Percentiles rank a stretch among this genome's conserved stretches.
Evolutionary conservation across 2,329 filamentous ascomycete species (phyloP).

Genomic region (Cladophialophora chaetospira): DNA sequence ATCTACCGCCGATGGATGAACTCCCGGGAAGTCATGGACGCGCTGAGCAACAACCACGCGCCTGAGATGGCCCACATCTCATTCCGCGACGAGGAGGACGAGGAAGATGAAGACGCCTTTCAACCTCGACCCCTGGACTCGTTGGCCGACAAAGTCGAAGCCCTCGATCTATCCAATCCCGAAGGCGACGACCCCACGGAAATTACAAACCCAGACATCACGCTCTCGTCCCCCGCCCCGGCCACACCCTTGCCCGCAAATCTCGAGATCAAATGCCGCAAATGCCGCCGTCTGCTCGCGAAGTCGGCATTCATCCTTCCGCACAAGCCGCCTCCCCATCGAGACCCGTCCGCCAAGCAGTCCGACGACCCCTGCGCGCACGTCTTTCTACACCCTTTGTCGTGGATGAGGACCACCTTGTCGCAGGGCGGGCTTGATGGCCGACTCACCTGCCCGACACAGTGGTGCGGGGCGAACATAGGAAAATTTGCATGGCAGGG

Average conservation of each 20-base stretch:
- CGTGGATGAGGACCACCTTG: conserved; percentile 91
- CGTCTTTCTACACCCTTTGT: conserved; percentile 86
- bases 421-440: conserved; percentile 75
- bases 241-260: conserved; percentile 12
- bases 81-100: conserved; percentile 63
- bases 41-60: conserved; percentile 73
- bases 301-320: conserved; percentile 64
- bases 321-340: conserved; percentile 27
- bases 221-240: conserved; percentile 12
- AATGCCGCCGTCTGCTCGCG: conserved; percentile 73
- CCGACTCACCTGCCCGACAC: conserved; percentile 77
- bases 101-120: conserved; percentile 30
- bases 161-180: conserved; percentile 6
- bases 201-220: conserved; percentile 31
- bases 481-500: conserved; percentile 97
- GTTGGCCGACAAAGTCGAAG: conserved; percentile 1
- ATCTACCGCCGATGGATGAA: conserved; percentile 80
- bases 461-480: conserved; percentile 76
- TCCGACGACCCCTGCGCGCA: conserved; percentile 65
- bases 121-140: conserved; percentile 34
- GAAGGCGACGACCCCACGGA: conserved; percentile 15
- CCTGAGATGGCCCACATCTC: conserved; percentile 74
- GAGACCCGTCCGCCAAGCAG: conserved; percentile 16
- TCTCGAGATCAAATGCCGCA: conserved; percentile 80
- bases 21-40: conserved; percentile 64